Evolutionary conservation across 352 stramenopile genomes (phyloP).

Genomic region (Globisporangium carolinianum): DNA sequence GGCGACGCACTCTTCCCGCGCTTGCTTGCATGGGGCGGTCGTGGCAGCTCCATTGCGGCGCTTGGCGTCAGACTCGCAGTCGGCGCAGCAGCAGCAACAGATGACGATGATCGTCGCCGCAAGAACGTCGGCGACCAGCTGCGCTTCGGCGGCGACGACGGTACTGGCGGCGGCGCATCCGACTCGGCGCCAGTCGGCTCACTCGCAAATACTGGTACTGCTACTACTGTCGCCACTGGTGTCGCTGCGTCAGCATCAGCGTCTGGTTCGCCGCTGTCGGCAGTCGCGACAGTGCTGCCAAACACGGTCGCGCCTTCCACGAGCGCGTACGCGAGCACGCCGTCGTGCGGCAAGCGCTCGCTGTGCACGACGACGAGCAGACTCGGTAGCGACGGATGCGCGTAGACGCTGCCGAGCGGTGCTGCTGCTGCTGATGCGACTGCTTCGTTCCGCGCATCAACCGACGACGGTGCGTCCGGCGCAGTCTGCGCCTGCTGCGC

Average conservation of each 20-base stretch:
- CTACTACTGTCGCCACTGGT: no score
- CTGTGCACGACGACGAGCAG: slow-evolving; percentile 38
- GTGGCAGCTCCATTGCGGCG: background rate
- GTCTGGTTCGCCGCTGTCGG: no score
- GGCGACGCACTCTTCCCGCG: background rate
- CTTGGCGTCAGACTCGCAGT: background rate
- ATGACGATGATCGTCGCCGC: slow-evolving; percentile 18
- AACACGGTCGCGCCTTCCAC: slow-evolving; percentile 38
- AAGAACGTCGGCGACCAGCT: slow-evolving; percentile 36
- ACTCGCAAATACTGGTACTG: slow-evolving; percentile 6
- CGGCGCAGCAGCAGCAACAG: slow-evolving; percentile 14
- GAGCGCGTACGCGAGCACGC: slow-evolving; percentile 38
- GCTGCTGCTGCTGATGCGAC: background rate
- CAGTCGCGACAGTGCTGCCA: slow-evolving; percentile 13
- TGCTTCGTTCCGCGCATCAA: no score
- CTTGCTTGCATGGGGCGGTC: background rate
- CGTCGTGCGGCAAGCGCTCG: slow-evolving; percentile 15
- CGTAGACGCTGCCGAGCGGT: slow-evolving; percentile 2
- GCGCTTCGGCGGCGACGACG: slow-evolving; percentile 17
- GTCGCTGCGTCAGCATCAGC: slow-evolving; percentile 5
- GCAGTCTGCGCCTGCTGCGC: background rate
- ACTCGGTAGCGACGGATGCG: slow-evolving; percentile 33
- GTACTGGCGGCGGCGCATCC: background rate
- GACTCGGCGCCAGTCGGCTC: background rate
- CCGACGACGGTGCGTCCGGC: background rate